Conservation (phyloP, 177 flowering plant species). For the Vitis hybrid region DNA sequence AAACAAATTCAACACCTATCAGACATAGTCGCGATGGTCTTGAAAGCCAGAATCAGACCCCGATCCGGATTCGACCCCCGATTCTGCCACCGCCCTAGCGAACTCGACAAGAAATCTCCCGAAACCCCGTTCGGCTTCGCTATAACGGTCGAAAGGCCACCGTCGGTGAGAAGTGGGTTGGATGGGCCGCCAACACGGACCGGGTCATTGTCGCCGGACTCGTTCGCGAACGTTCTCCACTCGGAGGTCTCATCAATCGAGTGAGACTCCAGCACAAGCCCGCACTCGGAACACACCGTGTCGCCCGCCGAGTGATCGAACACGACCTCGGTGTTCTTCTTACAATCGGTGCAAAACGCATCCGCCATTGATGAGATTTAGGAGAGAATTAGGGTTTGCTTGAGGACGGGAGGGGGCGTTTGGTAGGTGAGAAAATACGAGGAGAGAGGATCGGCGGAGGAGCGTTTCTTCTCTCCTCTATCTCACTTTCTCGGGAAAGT, state of each 20-base stretch:
- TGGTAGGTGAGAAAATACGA: too few species aligned
- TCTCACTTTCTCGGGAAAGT: not conserved
- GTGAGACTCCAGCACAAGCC: constrained; percentile 66
- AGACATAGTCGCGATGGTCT: constrained; percentile 63
- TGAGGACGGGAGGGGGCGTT: not conserved
- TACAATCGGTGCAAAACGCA: constrained; percentile 60
- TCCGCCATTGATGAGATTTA: constrained; percentile 36
- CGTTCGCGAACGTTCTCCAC: constrained; percentile 73
- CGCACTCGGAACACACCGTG: constrained; percentile 74
- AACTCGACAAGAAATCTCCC: constrained; percentile 54
- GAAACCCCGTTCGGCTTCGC: constrained; percentile 51
- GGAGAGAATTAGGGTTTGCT: constrained; percentile 1
- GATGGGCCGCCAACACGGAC: constrained; percentile 65
- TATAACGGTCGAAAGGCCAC: constrained; percentile 59
- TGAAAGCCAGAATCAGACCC: constrained; percentile 49
- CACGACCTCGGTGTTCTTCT: constrained; percentile 62
- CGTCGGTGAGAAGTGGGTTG: constrained; percentile 53
- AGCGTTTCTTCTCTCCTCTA: not conserved
- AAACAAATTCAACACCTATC: constrained; percentile 37
- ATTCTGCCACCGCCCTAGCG: constrained; percentile 67
- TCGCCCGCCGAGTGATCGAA: constrained; percentile 75
- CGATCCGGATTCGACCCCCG: constrained; percentile 68
- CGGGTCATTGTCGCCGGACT: constrained; percentile 65
- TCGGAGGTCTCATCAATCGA: constrained; percentile 74
- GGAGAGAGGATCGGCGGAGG: not conserved